Conservation (phyloP, 148 eudicot species). For the Mesembryanthemum crystallinum region DNA sequence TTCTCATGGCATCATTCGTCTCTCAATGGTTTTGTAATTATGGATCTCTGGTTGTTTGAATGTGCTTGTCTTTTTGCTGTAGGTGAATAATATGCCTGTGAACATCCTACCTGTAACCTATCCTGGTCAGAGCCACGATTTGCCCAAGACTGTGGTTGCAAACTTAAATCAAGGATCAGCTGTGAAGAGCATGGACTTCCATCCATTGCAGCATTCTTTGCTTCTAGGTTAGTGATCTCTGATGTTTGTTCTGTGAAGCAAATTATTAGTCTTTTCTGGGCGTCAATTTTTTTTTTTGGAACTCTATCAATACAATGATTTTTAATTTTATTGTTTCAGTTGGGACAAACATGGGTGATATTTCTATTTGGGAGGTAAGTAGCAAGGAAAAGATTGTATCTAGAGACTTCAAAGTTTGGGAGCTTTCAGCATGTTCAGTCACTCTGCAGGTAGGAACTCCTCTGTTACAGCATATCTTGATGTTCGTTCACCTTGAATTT, state of each 20-base stretch:
- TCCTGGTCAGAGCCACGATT: constrained; percentile 47
- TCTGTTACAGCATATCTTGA: not conserved
- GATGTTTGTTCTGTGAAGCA: not conserved
- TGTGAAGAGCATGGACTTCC: constrained; percentile 71
- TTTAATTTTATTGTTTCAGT: constrained; percentile 36
- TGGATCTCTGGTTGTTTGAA: not conserved
- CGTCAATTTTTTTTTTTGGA: not conserved
- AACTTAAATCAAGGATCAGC: constrained; percentile 60
- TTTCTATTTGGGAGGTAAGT: constrained; percentile 59
- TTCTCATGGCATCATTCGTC: too few relatives aligned
- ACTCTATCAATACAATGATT: not conserved
- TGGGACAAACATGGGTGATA: constrained; percentile 64
- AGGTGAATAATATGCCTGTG: constrained; percentile 45
- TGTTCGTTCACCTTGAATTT: not conserved
- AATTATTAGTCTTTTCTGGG: not conserved
- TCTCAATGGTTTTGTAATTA: not conserved
- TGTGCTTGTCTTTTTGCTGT: constrained; percentile 1
- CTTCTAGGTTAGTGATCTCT: constrained; percentile 50
- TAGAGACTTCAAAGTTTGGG: constrained; percentile 62
- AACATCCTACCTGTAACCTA: constrained; percentile 41
- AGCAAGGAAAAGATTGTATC: constrained; percentile 39
- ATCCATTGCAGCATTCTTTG: constrained; percentile 53
- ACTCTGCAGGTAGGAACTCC: constrained; percentile 45
- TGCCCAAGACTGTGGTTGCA: constrained; percentile 55
- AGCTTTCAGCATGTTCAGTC: constrained; percentile 44